Conservation (phyloP, 2,329 filamentous ascomycete genomes). For the Didymella pinodella region DNA sequence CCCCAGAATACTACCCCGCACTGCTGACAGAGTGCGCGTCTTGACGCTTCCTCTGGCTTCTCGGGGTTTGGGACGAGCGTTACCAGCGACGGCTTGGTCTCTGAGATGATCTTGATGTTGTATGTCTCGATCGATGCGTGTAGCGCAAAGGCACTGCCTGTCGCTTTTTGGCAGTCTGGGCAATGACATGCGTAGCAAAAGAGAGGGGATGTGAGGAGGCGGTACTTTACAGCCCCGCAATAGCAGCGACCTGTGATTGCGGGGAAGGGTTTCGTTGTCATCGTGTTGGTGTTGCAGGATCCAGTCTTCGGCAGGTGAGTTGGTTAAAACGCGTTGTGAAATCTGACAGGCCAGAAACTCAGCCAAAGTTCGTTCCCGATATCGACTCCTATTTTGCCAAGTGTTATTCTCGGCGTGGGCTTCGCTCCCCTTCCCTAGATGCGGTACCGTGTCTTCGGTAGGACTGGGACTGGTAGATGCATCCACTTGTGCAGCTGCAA, state of each 20-base stretch:
- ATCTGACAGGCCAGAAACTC: too few relatives aligned
- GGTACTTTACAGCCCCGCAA: conserved; percentile 37
- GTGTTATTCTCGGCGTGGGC: neutral
- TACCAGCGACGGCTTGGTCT: conserved; percentile 20
- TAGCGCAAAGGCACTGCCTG: conserved; percentile 36
- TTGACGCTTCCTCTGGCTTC: conserved; percentile 2
- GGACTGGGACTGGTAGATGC: neutral
- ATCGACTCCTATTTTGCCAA: neutral
- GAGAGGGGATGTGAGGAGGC: conserved; percentile 39
- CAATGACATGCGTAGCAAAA: conserved; percentile 47
- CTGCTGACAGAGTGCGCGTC: conserved; percentile 28
- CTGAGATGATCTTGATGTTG: conserved; percentile 31
- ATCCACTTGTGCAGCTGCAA: too few relatives aligned
- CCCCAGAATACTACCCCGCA: conserved; percentile 38
- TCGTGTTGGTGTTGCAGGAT: neutral
- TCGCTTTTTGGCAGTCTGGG: conserved; percentile 37
- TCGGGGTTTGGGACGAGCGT: neutral
- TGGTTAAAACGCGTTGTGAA: too few relatives aligned
- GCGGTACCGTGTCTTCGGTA: neutral
- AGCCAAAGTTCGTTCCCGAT: neutral
- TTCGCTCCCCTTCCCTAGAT: neutral
- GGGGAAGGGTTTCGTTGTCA: conserved; percentile 37
- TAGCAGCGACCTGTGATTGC: conserved; percentile 40
- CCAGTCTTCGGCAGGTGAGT: too few relatives aligned
- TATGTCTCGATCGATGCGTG: conserved; percentile 38